A percentile compares a stretch with the other conserved stretches of the same genome.
Evolutionary conservation across 2,329 filamentous ascomycete genomes (phyloP).

Genomic region (Colletotrichum phormii): DNA sequence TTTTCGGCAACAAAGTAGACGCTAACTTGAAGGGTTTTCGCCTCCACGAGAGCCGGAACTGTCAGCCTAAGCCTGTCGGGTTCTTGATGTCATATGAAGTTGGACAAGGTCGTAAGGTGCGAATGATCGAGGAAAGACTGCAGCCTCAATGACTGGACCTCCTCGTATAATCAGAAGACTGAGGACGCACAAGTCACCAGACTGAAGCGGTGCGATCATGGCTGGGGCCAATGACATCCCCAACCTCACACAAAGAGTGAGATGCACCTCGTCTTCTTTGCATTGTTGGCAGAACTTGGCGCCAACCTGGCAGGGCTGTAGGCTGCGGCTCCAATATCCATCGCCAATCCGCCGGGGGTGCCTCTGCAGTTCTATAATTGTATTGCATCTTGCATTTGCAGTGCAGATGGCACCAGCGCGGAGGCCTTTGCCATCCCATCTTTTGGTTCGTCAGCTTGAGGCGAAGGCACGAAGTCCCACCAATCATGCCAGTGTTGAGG

Average conservation of each 20-base stretch:
- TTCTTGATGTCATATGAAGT: slow-evolving; percentile 13
- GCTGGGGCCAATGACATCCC: slow-evolving; percentile 16
- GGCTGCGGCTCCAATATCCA: slow-evolving; percentile 32
- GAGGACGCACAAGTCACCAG: slow-evolving; percentile 23
- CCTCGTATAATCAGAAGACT: slow-evolving; percentile 24
- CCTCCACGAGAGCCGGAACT: not conserved
- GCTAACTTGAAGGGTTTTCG: not conserved
- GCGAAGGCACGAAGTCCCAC: slow-evolving; percentile 12
- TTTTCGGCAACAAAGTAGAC: not conserved
- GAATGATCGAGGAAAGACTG: slow-evolving; percentile 2
- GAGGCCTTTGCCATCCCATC: not conserved
- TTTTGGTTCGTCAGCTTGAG: slow-evolving; percentile 23
- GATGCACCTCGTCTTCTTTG: slow-evolving; percentile 36
- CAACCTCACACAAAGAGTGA: slow-evolving; percentile 15
- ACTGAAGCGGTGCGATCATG: slow-evolving; percentile 24
- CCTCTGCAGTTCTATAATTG: slow-evolving; percentile 30
- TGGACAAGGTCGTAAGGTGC: not conserved
- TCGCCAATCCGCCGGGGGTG: not conserved
- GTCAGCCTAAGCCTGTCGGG: not conserved
- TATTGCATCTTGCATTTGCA: slow-evolving; percentile 25
- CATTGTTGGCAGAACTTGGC: slow-evolving; percentile 29
- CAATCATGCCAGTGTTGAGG: slow-evolving; percentile 15
- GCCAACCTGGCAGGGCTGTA: slow-evolving; percentile 29
- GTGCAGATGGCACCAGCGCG: slow-evolving; percentile 19
- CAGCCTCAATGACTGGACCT: not conserved